A percentile compares a stretch with the other conserved stretches of the same genome.
These are phyloP conservation scores for Metschnikowia lochheadii DNA, from an alignment of 805 yeast genomes.

Conservation along the genomic window DNA sequence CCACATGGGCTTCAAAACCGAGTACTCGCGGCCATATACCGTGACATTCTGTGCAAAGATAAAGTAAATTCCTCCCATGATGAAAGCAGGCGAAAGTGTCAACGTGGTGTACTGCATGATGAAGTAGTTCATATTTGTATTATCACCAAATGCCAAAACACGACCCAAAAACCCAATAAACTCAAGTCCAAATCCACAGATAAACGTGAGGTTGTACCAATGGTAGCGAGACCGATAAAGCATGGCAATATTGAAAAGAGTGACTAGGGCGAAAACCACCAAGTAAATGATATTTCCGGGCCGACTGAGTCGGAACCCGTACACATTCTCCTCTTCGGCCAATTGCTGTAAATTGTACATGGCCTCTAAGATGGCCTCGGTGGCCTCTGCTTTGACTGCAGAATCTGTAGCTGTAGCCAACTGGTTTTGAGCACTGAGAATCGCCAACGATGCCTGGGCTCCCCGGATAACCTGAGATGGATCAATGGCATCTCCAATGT, in stretches of 20 bases:
- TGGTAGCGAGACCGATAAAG: constrained; percentile 29
- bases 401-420: constrained; percentile 36
- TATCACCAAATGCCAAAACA: constrained; percentile 26
- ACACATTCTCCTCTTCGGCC: constrained; percentile 24
- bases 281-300: constrained; percentile 33
- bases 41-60: constrained; percentile 39
- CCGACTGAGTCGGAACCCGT: constrained; percentile 21
- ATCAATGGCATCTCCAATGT: constrained; percentile 13
- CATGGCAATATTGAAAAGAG: constrained; percentile 26
- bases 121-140: constrained; percentile 19
- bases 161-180: constrained; percentile 38
- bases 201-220: constrained; percentile 38
- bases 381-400: constrained; percentile 24
- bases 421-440: constrained; percentile 31
- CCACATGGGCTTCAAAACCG: constrained; percentile 40
- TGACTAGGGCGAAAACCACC: constrained; percentile 23
- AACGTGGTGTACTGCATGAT: constrained; percentile 33
- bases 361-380: constrained; percentile 22
- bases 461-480: constrained; percentile 29
- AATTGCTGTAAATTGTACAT: constrained; percentile 5
- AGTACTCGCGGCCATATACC: constrained; percentile 34
- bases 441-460: constrained; percentile 34
- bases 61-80: constrained; percentile 42
- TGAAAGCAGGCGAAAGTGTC: constrained; percentile 40
- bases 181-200: constrained; percentile 34